Conservation (phyloP, 139 green algal species). For the Chlorella sp. region DNA sequence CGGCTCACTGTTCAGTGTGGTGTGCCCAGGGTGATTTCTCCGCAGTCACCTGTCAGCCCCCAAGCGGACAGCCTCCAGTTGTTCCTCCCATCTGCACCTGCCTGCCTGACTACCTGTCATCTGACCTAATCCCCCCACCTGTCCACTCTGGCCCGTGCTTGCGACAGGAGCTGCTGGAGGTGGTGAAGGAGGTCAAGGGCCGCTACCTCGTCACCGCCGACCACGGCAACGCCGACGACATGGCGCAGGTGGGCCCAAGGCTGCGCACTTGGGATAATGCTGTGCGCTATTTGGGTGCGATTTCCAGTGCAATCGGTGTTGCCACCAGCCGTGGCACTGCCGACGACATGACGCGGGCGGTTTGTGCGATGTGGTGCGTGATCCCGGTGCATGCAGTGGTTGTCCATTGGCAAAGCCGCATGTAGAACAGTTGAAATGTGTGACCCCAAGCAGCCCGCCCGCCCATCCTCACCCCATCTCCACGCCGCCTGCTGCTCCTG, state of each 20-base stretch:
- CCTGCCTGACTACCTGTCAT: not conserved
- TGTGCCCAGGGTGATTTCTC: too few relatives aligned
- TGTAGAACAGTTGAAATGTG: too few relatives aligned
- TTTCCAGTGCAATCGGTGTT: not conserved
- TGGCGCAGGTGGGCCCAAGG: constrained; percentile 91
- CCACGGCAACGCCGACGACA: constrained; percentile 97
- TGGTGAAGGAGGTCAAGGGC: constrained; percentile 51
- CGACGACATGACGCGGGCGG: not conserved
- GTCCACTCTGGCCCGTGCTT: too few relatives aligned
- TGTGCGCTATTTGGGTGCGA: not conserved
- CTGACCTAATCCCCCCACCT: not conserved
- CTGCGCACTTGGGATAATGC: too few relatives aligned
- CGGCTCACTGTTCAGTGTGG: too few relatives aligned
- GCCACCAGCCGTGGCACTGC: not conserved
- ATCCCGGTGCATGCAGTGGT: too few relatives aligned
- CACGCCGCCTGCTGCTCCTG: not conserved
- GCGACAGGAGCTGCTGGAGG: constrained; percentile 76
- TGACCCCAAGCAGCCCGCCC: not conserved
- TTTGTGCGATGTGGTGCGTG: not conserved
- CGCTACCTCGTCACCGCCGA: constrained; percentile 90
- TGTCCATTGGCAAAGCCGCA: too few relatives aligned
- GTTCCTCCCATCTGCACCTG: not conserved
- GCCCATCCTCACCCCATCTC: not conserved
- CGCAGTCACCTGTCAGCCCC: too few relatives aligned
- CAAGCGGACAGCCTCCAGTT: too few relatives aligned